Base-by-base conservation (phyloP, 257 asterid genomes). In the Scutellaria baicalensis region DNA sequence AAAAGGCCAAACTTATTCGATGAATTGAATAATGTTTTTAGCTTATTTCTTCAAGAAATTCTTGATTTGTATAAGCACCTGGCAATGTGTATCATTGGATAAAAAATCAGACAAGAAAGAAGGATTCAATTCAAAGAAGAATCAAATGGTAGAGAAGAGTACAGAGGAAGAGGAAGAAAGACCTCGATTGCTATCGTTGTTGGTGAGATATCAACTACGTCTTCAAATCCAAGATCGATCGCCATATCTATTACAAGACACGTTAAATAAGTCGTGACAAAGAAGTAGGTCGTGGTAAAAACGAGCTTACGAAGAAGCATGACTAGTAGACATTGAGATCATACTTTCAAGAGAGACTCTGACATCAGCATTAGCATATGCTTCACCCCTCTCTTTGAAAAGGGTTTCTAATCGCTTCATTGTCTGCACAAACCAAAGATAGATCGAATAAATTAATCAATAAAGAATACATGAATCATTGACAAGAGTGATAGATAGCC, bases 111-210 rank as follows among this genome's bases (percentile, higher is more conserved):
- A 6, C 40, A 9, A 59, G 16, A 45, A 40, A 6, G 18, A 27
- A 4, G 13, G 40, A 36, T n/a, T 12, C 33, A 16, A 63, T 57
- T 58, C 17, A 16, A 42, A 14, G 3, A 35, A 60, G 50, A 31
- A 45, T 2, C 2, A 51, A 48, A 58, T 31, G 42, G 59, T 57
- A 79, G 38, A n/a, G 59, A 8, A 48, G 54, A n/a, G 6, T 48
- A 40, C 16, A 14, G 6, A 52, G 27, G 14, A 20, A 16, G 59
- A 9, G 23, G 64, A 72, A 63, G 43, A 74, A 59, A 20, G 36
- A 91, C 98, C 98, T 90, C 96, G 47, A 83, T 64, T 13, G 97
- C 93, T 65, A 90, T 91, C 63, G 44, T 78, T 31, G 78, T 74
- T 49, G 97, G 96, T 35, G 92, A 80, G 80, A 91, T 75, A 44